phyloP scores from a whole-genome alignment of 2,329 filamentous ascomycete genomes.

The Cladosporium sp. region DNA sequence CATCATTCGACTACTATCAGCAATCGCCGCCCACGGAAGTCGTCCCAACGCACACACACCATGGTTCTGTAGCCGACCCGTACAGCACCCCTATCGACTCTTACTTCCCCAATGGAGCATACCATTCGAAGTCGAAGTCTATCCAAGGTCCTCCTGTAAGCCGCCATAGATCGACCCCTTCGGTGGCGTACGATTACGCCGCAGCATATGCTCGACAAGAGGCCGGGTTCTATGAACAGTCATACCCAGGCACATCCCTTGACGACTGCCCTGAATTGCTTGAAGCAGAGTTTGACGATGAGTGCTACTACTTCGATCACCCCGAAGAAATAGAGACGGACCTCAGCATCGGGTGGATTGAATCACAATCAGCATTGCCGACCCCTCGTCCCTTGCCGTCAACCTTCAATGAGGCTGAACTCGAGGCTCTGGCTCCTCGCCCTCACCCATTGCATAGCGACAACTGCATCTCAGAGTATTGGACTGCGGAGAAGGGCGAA shows the following conservation, averaged over 20 bases:
- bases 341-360: constrained; percentile 43
- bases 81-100: not conserved
- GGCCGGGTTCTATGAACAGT: not conserved
- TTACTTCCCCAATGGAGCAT: constrained; percentile 1
- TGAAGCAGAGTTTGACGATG: constrained; percentile 41
- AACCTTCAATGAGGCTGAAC: constrained; percentile 41
- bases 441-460: constrained; percentile 36
- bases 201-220: constrained; percentile 6
- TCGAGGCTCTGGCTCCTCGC: constrained; percentile 37
- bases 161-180: constrained; percentile 21
- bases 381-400: constrained; percentile 40
- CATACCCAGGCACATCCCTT: not conserved
- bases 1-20: constrained; percentile 2
- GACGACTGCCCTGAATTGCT: constrained; percentile 19
- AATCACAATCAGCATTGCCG: constrained; percentile 42
- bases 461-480: constrained; percentile 49
- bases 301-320: constrained; percentile 41
- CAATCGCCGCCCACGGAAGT: constrained; percentile 5
- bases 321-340: constrained; percentile 42
- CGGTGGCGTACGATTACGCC: constrained; percentile 1
- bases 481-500: constrained; percentile 39
- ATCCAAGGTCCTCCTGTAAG: not conserved
- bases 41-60: not conserved
- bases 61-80: not conserved
- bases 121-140: not conserved